A percentile compares a stretch with the other conserved stretches of the same genome.
Conservation (phyloP, 1,284 basidiomycete species). For the Hemileia vastatrix region DNA sequence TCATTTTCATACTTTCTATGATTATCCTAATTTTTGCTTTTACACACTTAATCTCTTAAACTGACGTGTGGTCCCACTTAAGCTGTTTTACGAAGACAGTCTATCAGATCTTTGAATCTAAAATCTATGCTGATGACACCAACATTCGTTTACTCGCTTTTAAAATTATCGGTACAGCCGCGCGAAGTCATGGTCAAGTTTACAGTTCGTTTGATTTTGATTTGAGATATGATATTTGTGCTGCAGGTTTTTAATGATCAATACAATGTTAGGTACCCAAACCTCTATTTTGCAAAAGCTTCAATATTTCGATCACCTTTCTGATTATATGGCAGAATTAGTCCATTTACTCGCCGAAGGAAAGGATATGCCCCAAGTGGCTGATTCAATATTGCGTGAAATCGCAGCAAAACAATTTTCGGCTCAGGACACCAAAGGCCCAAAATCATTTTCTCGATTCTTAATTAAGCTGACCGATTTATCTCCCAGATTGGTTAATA, state of each 20-base stretch:
- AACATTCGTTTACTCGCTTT: conserved; percentile 66
- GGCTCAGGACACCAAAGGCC: conserved; percentile 74
- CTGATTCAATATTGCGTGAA: conserved; percentile 73
- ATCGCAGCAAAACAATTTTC: conserved; percentile 68
- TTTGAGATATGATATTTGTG: not conserved
- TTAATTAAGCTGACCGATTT: conserved; percentile 71
- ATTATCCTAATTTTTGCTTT: not conserved
- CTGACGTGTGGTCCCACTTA: not conserved
- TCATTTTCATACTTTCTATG: not conserved
- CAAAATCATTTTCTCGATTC: conserved; percentile 75
- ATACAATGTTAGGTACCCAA: conserved; percentile 55
- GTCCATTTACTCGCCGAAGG: conserved; percentile 69
- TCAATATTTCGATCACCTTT: conserved; percentile 88
- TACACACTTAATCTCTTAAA: not conserved
- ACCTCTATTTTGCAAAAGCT: conserved; percentile 83
- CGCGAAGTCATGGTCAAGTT: conserved; percentile 79
- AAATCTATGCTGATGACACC: conserved; percentile 71
- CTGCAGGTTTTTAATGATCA: not conserved
- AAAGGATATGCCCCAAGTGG: conserved; percentile 78
- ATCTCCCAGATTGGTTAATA: conserved; percentile 72
- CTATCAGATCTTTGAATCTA: conserved; percentile 75
- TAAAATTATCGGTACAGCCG: conserved; percentile 80
- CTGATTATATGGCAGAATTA: conserved; percentile 87
- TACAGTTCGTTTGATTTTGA: conserved; percentile 48
- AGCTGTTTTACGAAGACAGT: conserved; percentile 70